These are phyloP conservation scores for Ilex paraguariensis DNA, from an alignment of 305 asterid species.

Conservation along the genomic window DNA sequence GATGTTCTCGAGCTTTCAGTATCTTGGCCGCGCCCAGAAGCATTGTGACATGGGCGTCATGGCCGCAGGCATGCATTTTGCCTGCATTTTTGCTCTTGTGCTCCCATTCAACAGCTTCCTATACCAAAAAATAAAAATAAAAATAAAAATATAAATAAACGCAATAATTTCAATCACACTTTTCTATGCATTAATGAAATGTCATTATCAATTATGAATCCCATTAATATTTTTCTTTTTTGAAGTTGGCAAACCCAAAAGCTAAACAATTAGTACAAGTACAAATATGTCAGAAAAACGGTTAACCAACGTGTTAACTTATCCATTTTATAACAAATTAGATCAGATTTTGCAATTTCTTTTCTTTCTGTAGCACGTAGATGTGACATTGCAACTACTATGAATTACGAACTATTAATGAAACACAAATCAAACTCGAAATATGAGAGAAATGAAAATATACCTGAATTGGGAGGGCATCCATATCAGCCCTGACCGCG, in stretches of 20 bases:
- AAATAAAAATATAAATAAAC: neutral
- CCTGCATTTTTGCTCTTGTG: conserved; percentile 72
- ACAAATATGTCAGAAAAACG: too few species aligned
- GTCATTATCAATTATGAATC: too few species aligned
- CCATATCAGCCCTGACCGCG: conserved; percentile 92
- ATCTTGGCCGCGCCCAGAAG: conserved; percentile 80
- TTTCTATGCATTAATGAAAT: too few species aligned
- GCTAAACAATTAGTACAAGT: too few species aligned
- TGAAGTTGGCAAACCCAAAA: neutral
- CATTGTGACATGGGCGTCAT: conserved; percentile 95
- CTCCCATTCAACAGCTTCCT: conserved; percentile 94
- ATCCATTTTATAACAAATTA: neutral
- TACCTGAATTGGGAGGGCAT: conserved; percentile 96
- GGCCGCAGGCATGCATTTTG: conserved; percentile 98
- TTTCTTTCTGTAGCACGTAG: neutral
- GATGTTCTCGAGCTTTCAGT: conserved; percentile 55
- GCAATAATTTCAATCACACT: neutral
- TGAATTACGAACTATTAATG: neutral
- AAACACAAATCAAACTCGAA: neutral
- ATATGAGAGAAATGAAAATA: neutral
- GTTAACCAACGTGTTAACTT: neutral
- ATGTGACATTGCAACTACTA: neutral
- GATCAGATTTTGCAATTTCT: neutral
- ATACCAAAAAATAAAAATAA: neutral
- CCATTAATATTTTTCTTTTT: too few species aligned